These are phyloP conservation scores for Corymbia citriodora DNA, from an alignment of 441 rosid species.

Conservation along the genomic window DNA sequence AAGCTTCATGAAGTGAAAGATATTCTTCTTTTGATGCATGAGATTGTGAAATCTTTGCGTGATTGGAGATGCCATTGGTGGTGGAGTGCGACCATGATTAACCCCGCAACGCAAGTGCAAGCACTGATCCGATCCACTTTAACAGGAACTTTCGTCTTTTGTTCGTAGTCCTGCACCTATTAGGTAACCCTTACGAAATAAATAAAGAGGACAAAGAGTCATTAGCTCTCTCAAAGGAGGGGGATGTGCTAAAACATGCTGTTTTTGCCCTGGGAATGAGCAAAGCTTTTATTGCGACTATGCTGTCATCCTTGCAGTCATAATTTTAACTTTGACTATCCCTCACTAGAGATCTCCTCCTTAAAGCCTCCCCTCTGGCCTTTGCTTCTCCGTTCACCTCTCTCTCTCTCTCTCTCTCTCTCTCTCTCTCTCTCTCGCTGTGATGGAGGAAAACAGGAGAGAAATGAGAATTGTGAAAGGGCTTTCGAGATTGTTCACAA, in stretches of 20 bases:
- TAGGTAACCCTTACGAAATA: background rate
- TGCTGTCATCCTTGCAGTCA: slow-evolving; percentile 6
- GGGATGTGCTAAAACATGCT: slow-evolving; percentile 24
- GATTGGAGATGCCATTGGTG: background rate
- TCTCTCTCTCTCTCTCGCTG: background rate
- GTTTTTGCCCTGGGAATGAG: slow-evolving; percentile 14
- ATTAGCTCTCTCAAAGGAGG: background rate
- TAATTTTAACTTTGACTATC: slow-evolving; percentile 4
- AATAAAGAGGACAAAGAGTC: slow-evolving; percentile 12
- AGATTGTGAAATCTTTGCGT: background rate
- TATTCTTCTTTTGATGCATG: background rate
- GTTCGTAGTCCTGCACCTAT: background rate
- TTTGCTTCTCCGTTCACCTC: slow-evolving; percentile 16
- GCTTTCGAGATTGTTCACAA: slow-evolving; percentile 6
- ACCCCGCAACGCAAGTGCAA: background rate
- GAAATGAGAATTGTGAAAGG: slow-evolving; percentile 23
- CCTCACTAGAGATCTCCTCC: slow-evolving; percentile 6
- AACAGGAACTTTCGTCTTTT: background rate
- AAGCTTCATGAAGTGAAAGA: background rate
- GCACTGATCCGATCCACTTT: background rate
- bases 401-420: slow-evolving; percentile 2
- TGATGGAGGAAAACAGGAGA: background rate
- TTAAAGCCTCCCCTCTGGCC: slow-evolving; percentile 19
- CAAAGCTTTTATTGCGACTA: slow-evolving; percentile 24
- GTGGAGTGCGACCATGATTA: background rate